A percentile compares a stretch with the other conserved stretches of the same genome.
Conservation (phyloP, 345 rosid species). For the Syzygium jambos region DNA sequence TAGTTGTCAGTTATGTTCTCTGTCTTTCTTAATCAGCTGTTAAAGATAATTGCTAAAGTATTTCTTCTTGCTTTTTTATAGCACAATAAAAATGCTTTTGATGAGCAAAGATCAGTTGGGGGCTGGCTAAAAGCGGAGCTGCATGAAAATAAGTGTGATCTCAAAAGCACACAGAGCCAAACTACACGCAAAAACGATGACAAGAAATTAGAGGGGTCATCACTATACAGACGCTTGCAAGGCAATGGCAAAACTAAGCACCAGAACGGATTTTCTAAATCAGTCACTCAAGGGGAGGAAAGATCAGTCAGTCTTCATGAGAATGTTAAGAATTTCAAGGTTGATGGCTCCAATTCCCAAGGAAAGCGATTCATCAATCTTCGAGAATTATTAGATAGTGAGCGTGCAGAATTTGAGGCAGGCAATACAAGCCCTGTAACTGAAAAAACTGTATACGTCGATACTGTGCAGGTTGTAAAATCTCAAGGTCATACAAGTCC, state of each 20-base stretch:
- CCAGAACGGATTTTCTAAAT: not conserved
- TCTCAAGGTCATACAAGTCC: conserved; percentile 11
- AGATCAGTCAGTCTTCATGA: conserved; percentile 11
- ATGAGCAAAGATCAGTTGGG: conserved; percentile 1
- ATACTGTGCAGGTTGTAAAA: conserved; percentile 35
- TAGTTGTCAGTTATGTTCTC: not conserved
- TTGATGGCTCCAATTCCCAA: not conserved
- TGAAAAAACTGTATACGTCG: conserved; percentile 80
- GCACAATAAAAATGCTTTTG: conserved; percentile 15
- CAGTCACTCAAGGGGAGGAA: not conserved
- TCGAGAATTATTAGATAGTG: conserved; percentile 41
- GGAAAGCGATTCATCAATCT: conserved; percentile 21
- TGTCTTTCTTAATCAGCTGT: not conserved
- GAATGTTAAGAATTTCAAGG: conserved; percentile 6
- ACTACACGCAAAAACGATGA: not conserved
- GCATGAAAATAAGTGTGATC: conserved; percentile 18
- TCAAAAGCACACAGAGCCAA: conserved; percentile 5
- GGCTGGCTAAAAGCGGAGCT: not conserved
- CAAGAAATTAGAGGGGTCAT: conserved; percentile 17
- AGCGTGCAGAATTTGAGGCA: conserved; percentile 35
- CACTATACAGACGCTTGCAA: conserved; percentile 16
- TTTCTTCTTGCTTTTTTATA: not conserved
- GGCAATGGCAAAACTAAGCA: conserved; percentile 6
- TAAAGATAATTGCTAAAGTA: not conserved
- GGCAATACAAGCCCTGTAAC: conserved; percentile 22